Conservation (phyloP, 306 rosid genomes). For the Glycine tomentella region DNA sequence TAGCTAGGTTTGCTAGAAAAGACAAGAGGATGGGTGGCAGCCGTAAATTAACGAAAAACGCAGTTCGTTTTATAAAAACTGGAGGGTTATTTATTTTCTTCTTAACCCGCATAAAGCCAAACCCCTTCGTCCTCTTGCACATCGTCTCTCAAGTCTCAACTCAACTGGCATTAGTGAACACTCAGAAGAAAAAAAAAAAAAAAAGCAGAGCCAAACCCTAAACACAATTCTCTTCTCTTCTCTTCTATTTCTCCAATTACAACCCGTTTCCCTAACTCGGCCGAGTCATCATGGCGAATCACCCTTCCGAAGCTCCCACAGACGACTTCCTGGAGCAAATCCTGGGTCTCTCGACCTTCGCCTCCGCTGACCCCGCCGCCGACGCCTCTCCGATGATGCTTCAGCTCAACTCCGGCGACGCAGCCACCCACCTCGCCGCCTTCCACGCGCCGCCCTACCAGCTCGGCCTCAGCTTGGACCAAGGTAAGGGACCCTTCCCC, state of each 20-base stretch:
- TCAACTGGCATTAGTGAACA: too few species aligned
- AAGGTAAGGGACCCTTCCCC: constrained; percentile 72
- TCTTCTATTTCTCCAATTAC: background rate
- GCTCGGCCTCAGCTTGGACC: constrained; percentile 89
- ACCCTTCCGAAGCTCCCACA: constrained; percentile 72
- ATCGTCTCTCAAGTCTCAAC: too few species aligned
- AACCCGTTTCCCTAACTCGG: constrained; percentile 43
- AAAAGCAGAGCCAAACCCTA: background rate
- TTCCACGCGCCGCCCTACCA: constrained; percentile 79
- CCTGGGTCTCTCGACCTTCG: constrained; percentile 76
- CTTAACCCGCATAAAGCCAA: too few species aligned
- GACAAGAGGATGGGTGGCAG: background rate
- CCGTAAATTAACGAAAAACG: background rate
- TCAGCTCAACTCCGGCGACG: constrained; percentile 81
- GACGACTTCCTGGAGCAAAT: constrained; percentile 96
- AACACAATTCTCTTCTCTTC: background rate
- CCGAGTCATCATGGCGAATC: constrained; percentile 73
- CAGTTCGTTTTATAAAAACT: background rate
- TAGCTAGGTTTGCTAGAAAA: background rate
- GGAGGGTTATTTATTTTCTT: too few species aligned
- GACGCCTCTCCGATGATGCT: constrained; percentile 79
- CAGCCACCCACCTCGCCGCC: constrained; percentile 37
- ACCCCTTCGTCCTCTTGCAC: too few species aligned
- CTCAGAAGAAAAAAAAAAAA: too few species aligned
- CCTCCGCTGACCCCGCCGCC: constrained; percentile 42